Base-by-base conservation (phyloP, 2,329 filamentous ascomycete genomes). In the Aspergillus ustus region DNA sequence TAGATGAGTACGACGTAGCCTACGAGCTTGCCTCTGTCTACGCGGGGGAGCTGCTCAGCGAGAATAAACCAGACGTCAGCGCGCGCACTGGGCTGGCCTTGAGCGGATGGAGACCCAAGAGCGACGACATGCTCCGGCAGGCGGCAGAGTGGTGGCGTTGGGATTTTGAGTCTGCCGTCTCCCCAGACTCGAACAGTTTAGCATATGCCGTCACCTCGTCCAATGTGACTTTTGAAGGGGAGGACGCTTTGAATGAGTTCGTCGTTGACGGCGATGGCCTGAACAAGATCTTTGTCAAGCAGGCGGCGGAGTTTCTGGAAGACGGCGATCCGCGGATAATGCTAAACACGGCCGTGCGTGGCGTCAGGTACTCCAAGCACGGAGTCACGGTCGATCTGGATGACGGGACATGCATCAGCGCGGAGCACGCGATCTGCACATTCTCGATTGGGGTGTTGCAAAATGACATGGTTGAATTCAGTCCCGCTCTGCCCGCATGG, bases 371-470 rank as follows among this genome's bases (percentile, higher is more conserved):
- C 69, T 79, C 78, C 0, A 69, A 81, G 6, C 66, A 80, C 1
- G 82, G 82, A 1, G 86, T 90, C 1, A 84, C 77, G 0, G 75
- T 90, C 8, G 71, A 79, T 49, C 84, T 80, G n/a, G 72, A 81
- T 2, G 81, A 87, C 52, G 86, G 84, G 13, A 20, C 44, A 1
- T 89, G 87, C 63, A 77, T 89, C 13, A 71, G 81, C 46, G 87
- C 87, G 1, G 82, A 83, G 2, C 87, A 88, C 63, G 88, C 87
- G 1, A 84, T 91, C 62, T 83, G 82, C 64, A 91, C 88, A 0
- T 90, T 91, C 72, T 89, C 87, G 0, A 73, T 91, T 0, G 89
- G 89, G 1, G 88, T 91, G 0, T 76, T 91, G 0, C 88, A 91
- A 70, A 84, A 86, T 60, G 81, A 86, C 2, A 81, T 77, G 0